These are phyloP conservation scores for Tulasnella sp. DNA, from an alignment of 768 basidiomycete species.

Conservation along the genomic window DNA sequence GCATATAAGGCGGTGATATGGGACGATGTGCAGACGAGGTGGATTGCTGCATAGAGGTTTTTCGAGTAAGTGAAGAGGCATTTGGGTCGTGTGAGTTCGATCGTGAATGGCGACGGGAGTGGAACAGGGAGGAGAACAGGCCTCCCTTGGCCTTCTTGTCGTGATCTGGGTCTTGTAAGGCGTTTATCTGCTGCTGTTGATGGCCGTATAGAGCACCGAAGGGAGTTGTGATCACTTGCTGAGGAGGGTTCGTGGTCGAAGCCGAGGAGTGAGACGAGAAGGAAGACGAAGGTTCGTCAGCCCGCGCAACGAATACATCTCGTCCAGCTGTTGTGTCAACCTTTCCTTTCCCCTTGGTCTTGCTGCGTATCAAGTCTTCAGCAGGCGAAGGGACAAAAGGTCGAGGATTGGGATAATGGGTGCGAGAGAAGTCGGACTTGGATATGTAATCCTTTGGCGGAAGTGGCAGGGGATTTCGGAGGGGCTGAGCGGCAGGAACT, in stretches of 20 bases:
- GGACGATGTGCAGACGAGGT: neutral
- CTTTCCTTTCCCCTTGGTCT: conserved; percentile 16
- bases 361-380: conserved; percentile 19
- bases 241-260: conserved; percentile 22
- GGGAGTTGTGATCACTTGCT: conserved; percentile 17
- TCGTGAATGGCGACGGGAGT: neutral
- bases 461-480: conserved; percentile 56
- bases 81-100: neutral
- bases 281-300: conserved; percentile 22
- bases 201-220: neutral
- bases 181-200: neutral
- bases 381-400: conserved; percentile 13
- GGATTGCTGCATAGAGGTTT: neutral
- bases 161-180: neutral
- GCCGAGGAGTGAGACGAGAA: conserved; percentile 24
- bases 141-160: conserved; percentile 6
- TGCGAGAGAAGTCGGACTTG: conserved; percentile 17
- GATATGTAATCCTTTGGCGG: conserved; percentile 55
- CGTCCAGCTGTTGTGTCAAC: neutral
- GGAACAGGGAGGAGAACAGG: neutral
- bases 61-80: neutral
- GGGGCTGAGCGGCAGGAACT: conserved; percentile 6
- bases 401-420: conserved; percentile 16
- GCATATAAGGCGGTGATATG: conserved; percentile 21
- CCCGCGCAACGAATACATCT: conserved; percentile 4